These are phyloP conservation scores for Phialocephala sp. DNA, from an alignment of 2,329 filamentous ascomycete genomes.

Conservation along the genomic window DNA sequence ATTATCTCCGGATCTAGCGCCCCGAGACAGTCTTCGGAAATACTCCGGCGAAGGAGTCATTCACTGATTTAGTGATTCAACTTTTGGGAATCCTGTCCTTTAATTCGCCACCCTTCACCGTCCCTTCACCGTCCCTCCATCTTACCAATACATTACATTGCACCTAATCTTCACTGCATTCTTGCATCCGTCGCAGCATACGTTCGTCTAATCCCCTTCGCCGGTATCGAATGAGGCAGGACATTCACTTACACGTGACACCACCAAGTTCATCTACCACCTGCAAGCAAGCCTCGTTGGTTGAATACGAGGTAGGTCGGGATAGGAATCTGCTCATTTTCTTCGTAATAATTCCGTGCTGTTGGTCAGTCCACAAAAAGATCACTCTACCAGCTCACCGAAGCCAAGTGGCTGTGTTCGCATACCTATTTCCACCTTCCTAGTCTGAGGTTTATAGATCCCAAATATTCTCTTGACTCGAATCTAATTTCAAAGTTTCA, in stretches of 20 bases:
- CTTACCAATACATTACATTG: background rate
- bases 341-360: no score
- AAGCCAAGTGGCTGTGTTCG: no score
- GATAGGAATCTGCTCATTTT: background rate
- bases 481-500: no score
- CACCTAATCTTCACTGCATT: background rate
- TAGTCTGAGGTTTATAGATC: no score
- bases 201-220: background rate
- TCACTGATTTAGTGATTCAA: background rate
- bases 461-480: no score
- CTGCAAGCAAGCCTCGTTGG: background rate
- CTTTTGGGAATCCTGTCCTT: background rate
- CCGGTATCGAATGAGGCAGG: background rate
- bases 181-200: background rate
- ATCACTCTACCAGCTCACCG: no score
- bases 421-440: no score
- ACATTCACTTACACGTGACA: background rate
- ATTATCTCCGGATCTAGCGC: background rate
- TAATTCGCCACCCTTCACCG: background rate
- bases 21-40: background rate
- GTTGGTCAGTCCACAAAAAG: no score
- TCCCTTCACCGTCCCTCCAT: background rate
- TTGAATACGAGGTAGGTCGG: background rate
- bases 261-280: background rate
- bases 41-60: no score